Base-by-base conservation (phyloP, 2,329 filamentous ascomycete species). In the Aspergillus terreus region DNA sequence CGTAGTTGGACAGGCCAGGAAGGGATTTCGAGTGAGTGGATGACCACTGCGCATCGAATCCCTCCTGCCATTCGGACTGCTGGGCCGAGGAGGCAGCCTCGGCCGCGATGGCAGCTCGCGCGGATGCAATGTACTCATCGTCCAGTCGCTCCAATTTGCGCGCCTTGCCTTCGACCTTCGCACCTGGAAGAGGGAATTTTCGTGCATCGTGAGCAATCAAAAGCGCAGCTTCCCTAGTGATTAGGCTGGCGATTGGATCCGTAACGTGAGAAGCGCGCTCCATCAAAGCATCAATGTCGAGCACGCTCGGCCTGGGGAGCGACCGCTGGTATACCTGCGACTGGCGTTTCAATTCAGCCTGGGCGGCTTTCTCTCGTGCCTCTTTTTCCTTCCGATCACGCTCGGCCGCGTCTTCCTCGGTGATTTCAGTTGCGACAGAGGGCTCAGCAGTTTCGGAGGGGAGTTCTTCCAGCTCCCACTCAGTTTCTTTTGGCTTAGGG, bases 251-350 rank as follows among this genome's bases (percentile, higher is more conserved):
- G n/a, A 85, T 79, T 0, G 85, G 81, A 62, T 92, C 84, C 2
- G 78, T 65, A 4, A 86, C 72, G 11, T 78, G 71, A 2, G 81
- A 78, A 0, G 87, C 87, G 30, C 78, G 78, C 56, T 83, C 80
- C 47, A 91, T 67, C 58, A 97, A 74, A 1, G 78, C 78, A 46
- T 85, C 76, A 19, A 94, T 71, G 67, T 97, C 86, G 12, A 97
- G 78, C 2, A 80, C 73, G 1, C 80, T 78, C 1, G 94, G 91
- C 42, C 92, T 82, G 6, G 94, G 94, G 11, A 99, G 76, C 4
- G 82, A 83, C 60, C 82, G 85, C 72, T 97, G 92, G 71, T 96
- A 85, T n/a, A 95, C 92, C 65, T 95, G 91, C 1, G 89, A 95
- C 62, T 94, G 86, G 46, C 92, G 82, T 68, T 83, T 86, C 64